Base-by-base conservation (phyloP, 306 rosid species). In the Rosa lucieae region DNA sequence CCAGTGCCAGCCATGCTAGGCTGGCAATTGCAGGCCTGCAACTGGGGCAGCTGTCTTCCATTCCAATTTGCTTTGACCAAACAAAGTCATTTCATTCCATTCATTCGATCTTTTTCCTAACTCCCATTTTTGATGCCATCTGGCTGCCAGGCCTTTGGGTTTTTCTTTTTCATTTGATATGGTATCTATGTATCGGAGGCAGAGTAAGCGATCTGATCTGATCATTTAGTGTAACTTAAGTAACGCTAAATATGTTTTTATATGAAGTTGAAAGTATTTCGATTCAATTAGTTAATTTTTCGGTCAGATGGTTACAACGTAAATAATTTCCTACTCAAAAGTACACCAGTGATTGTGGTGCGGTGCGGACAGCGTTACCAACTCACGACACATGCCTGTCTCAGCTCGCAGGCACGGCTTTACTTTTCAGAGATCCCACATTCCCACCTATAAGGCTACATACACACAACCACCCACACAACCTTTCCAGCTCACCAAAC, bases 31-130 rank as follows among this genome's bases (percentile, higher is more conserved):
- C 70, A 35, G 18, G 44, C 9, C 3, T 15, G 74, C 84, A 80
- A 44, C 68, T 56, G 76, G 82, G 82, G 84, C 70, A 82, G 75
- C 88, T 85, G 88, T 82, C 84, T 85, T 72, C 84, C 88, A 82
- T 85, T 72, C 84, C 88, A 76, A 79, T 82, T 81, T 67, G 61
- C n/a, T 68, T 74, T 77, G 82, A 84, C 80, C 81, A 74, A 7
- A 80, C 52, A 77, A 80, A 63, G 75, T 46, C 61, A 11, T 20
- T n/a, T 23, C 20, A 8, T 2, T 3, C 6, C 39, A 58, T 0
- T 58, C 32, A 48, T 48, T 48, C 37, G 37, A 32, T 32, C 53
- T 52, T 52, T 52, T 52, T 43, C 46, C n/a, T 15, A 52, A 14
- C 2, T 51, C 56, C 56, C 56, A 51, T 51, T 1, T 10, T 3